These are phyloP conservation scores for Rhamnella rubrinervis DNA, from an alignment of 331 rosid species.

Conservation along the genomic window DNA sequence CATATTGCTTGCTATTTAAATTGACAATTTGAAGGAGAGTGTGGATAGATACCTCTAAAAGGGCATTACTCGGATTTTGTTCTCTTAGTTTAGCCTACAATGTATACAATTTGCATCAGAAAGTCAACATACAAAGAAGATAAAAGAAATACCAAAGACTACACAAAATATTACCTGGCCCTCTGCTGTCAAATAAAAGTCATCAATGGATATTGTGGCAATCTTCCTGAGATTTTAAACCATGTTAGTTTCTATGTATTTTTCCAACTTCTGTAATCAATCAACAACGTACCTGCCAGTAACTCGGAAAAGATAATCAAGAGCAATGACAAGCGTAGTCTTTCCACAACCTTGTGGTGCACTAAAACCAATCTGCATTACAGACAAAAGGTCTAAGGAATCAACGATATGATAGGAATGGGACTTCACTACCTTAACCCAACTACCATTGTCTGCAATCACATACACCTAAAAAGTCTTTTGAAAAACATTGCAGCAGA, in stretches of 20 bases:
- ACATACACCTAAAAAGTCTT: not conserved
- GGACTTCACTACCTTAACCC: not conserved
- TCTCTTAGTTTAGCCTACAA: conserved; percentile 75
- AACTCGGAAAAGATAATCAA: conserved; percentile 65
- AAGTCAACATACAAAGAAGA: conserved; percentile 1
- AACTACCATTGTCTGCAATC: not conserved
- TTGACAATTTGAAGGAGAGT: not conserved
- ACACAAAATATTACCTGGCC: conserved; percentile 53
- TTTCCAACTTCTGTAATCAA: conserved; percentile 1
- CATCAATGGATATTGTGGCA: conserved; percentile 85
- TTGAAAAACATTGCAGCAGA: not conserved
- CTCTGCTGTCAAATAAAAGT: conserved; percentile 85
- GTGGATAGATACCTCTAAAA: conserved; percentile 69
- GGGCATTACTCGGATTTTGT: conserved; percentile 70
- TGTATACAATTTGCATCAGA: conserved; percentile 27
- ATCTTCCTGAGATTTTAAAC: conserved; percentile 66
- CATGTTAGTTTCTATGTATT: conserved; percentile 9
- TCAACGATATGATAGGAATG: not conserved
- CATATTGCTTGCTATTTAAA: not conserved
- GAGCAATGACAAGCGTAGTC: conserved; percentile 93
- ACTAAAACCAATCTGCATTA: conserved; percentile 83
- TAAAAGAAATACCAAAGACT: conserved; percentile 13
- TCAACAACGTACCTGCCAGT: conserved; percentile 51
- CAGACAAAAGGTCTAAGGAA: not conserved
- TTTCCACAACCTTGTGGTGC: conserved; percentile 99